Evolutionary conservation across 2,329 filamentous ascomycete species (phyloP).

Genomic region (Paraphoma chrysanthemicola): DNA sequence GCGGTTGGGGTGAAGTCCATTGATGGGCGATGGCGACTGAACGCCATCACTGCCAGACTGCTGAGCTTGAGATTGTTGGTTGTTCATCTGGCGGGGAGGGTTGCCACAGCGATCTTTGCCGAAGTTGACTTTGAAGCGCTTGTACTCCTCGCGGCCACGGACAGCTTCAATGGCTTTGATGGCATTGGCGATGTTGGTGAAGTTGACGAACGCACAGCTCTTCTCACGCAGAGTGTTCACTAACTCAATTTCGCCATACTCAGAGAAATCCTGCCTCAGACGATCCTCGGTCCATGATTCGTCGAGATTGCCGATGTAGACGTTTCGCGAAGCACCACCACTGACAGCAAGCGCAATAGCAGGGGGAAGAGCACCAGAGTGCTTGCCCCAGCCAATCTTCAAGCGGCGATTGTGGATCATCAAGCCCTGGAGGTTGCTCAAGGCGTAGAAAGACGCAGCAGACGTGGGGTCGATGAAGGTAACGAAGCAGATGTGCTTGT

Average conservation of each 20-base stretch:
- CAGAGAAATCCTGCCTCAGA: slow-evolving; percentile 92
- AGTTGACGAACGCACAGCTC: slow-evolving; percentile 99
- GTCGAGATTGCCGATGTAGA: slow-evolving; percentile 97
- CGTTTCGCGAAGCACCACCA: slow-evolving; percentile 95
- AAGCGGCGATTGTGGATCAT: slow-evolving; percentile 99
- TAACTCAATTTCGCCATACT: slow-evolving; percentile 96
- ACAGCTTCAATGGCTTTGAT: slow-evolving; percentile 99
- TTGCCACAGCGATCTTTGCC: slow-evolving; percentile 98
- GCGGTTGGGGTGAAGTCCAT: slow-evolving; percentile 63
- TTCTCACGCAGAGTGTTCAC: slow-evolving; percentile 97
- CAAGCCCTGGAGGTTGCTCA: slow-evolving; percentile 95
- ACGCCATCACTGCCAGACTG: slow-evolving; percentile 69
- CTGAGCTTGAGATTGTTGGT: slow-evolving; percentile 64
- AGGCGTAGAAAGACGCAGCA: slow-evolving; percentile 94
- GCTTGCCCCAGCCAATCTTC: slow-evolving; percentile 99
- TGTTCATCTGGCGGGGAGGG: slow-evolving; percentile 84
- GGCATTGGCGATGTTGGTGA: slow-evolving; percentile 99
- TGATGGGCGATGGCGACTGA: slow-evolving; percentile 64
- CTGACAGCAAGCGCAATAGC: slow-evolving; percentile 96
- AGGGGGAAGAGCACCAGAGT: slow-evolving; percentile 93
- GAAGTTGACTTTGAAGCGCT: slow-evolving; percentile 99
- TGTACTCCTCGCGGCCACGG: slow-evolving; percentile 93
- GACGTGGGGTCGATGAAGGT: slow-evolving; percentile 99
- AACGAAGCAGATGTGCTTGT: slow-evolving; percentile 99
- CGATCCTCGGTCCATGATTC: slow-evolving; percentile 98